phyloP scores from a whole-genome alignment of 2,329 filamentous ascomycete species.

The Septoria linicola region DNA sequence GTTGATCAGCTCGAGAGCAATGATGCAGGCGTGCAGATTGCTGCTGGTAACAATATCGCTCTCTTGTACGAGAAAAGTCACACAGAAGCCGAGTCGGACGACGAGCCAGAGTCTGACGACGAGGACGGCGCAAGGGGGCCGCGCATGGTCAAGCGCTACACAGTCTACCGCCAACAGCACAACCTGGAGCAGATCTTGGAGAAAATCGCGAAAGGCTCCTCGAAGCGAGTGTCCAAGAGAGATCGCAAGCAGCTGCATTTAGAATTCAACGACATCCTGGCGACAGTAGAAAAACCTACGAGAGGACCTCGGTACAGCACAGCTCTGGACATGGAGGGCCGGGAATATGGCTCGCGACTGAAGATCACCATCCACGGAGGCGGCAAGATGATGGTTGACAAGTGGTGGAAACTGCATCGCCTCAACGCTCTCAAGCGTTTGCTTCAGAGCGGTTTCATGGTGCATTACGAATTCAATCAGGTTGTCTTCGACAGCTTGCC shows the following conservation, averaged over 20 bases:
- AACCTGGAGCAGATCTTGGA: constrained; percentile 61
- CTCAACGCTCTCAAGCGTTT: constrained; percentile 61
- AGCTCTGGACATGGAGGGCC: constrained; percentile 61
- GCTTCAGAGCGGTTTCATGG: constrained; percentile 61
- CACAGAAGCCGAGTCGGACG: constrained; percentile 58
- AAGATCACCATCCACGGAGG: constrained; percentile 59
- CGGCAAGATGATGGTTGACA: constrained; percentile 62
- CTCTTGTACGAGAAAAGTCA: constrained; percentile 75
- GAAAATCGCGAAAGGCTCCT: constrained; percentile 59
- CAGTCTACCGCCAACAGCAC: constrained; percentile 63
- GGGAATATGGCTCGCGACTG: constrained; percentile 62
- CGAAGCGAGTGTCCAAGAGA: constrained; percentile 63
- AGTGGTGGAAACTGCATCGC: constrained; percentile 71
- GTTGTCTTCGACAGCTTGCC: constrained; percentile 61
- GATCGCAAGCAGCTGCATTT: constrained; percentile 66
- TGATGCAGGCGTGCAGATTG: constrained; percentile 70
- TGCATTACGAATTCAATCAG: constrained; percentile 62
- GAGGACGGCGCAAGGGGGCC: constrained; percentile 45
- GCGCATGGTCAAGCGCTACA: constrained; percentile 62
- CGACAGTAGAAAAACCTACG: constrained; percentile 65
- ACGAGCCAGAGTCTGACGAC: constrained; percentile 48
- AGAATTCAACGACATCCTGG: constrained; percentile 65
- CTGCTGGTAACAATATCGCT: constrained; percentile 77
- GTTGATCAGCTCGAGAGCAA: constrained; percentile 80
- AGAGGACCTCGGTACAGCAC: constrained; percentile 66